phyloP scores from a whole-genome alignment of 257 asterid species.

The Catharanthus roseus region DNA sequence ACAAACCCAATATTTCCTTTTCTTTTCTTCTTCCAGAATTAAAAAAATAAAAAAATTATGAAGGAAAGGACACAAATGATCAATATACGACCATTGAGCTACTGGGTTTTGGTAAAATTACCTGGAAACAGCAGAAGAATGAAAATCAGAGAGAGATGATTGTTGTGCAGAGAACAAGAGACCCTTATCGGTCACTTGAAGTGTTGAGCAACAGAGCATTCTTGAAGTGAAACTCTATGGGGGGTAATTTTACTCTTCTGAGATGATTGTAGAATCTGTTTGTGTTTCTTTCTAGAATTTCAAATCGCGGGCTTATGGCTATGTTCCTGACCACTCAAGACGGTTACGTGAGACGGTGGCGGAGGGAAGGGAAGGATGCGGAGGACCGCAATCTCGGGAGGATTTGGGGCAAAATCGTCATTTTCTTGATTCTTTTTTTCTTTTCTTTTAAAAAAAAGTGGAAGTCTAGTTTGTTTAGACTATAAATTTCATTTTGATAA shows the following conservation, averaged over 20 bases:
- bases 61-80: background rate
- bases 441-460: no score
- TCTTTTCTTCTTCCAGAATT: no score
- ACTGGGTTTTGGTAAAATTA: conserved; percentile 13
- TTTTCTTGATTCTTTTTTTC: no score
- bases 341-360: background rate
- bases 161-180: conserved; percentile 23
- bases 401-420: conserved; percentile 8
- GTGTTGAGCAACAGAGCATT: conserved; percentile 40
- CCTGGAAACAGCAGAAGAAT: conserved; percentile 37
- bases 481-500: no score
- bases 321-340: background rate
- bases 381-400: background rate
- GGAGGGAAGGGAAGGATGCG: background rate
- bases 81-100: background rate
- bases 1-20: no score
- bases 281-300: background rate
- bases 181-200: conserved; percentile 33
- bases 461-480: no score
- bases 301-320: background rate
- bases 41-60: no score
- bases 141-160: conserved; percentile 27
- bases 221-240: background rate
- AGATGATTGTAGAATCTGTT: background rate
- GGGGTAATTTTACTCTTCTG: background rate